Conservation (phyloP, 1,284 basidiomycete species). For the Trichosporon ovoides region DNA sequence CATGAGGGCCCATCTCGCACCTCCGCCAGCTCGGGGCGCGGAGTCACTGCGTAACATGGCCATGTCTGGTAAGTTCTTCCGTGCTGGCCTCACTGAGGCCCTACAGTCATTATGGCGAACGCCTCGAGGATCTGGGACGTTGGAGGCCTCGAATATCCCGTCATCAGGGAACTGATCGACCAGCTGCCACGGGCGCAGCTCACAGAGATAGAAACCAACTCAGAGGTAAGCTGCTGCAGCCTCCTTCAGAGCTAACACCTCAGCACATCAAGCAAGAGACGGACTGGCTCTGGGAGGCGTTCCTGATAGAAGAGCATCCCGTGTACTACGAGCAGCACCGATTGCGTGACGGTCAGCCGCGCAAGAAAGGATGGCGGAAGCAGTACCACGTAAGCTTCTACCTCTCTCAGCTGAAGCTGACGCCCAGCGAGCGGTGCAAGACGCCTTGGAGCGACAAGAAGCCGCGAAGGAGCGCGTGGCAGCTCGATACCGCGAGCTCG, state of each 20-base stretch:
- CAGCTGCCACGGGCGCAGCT: conserved; percentile 36
- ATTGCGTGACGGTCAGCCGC: conserved; percentile 24
- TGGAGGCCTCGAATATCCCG: conserved; percentile 33
- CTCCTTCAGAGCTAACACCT: conserved; percentile 21
- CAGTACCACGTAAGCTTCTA: conserved; percentile 33
- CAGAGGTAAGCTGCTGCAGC: not conserved
- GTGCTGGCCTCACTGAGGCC: not conserved
- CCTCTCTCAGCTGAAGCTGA: conserved; percentile 8
- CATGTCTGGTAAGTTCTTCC: conserved; percentile 2
- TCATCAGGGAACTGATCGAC: conserved; percentile 33
- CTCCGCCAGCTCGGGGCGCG: not conserved
- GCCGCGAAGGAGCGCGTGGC: conserved; percentile 30
- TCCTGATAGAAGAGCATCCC: conserved; percentile 33
- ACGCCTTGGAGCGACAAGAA: conserved; percentile 28
- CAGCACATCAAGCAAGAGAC: conserved; percentile 43
- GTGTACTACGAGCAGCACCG: conserved; percentile 32
- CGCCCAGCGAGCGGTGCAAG: conserved; percentile 35
- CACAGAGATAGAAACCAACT: conserved; percentile 27
- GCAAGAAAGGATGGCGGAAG: conserved; percentile 39
- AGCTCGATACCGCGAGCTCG: conserved; percentile 37
- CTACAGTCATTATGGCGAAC: conserved; percentile 31
- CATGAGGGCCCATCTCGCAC: not conserved
- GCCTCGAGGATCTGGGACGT: conserved; percentile 35
- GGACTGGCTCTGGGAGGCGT: conserved; percentile 44
- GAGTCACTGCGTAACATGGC: not conserved